Percentiles rank a stretch among this genome's conserved stretches.
Conservation (phyloP, 345 rosid species). For the Bretschneidera sinensis region DNA sequence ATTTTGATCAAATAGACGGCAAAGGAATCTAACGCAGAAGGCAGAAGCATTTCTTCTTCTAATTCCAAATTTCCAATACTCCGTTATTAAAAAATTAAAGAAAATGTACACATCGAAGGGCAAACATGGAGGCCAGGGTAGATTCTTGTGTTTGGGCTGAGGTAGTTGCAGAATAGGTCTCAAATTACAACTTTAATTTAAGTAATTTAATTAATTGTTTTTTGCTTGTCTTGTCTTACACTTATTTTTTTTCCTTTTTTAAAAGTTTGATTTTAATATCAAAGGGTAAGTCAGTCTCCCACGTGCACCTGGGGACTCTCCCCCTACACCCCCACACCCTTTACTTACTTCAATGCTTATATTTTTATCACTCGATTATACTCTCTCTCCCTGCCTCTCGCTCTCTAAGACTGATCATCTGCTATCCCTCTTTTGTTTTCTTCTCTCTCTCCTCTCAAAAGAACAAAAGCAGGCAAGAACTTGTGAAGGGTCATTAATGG, state of each 20-base stretch:
- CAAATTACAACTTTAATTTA: too few relatives aligned
- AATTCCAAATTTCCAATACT: too few relatives aligned
- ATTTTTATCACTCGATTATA: slow-evolving; percentile 27
- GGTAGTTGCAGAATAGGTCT: too few relatives aligned
- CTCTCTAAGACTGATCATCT: slow-evolving; percentile 20
- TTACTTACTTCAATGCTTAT: slow-evolving; percentile 17
- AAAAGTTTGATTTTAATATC: not conserved
- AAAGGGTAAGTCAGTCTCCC: slow-evolving; percentile 41
- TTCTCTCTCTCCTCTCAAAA: slow-evolving; percentile 24
- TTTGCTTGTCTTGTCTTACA: too few relatives aligned
- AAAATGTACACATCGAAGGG: too few relatives aligned
- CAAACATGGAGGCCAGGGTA: too few relatives aligned
- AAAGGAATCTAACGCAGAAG: not conserved
- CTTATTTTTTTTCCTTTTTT: too few relatives aligned
- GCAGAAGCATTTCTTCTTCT: not conserved
- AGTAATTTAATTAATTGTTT: too few relatives aligned
- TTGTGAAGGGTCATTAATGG: not conserved
- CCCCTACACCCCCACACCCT: slow-evolving; percentile 21
- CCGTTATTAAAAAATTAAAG: too few relatives aligned
- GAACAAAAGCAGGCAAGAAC: slow-evolving; percentile 15
- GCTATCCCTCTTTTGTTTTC: slow-evolving; percentile 22
- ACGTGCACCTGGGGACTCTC: slow-evolving; percentile 62
- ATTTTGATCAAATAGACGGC: not conserved
- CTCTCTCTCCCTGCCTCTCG: slow-evolving; percentile 23
- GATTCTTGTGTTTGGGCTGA: too few relatives aligned